These are phyloP conservation scores for Fennellomyces sp. DNA, from an alignment of 371 early-diverging fungal genomes.

Conservation along the genomic window DNA sequence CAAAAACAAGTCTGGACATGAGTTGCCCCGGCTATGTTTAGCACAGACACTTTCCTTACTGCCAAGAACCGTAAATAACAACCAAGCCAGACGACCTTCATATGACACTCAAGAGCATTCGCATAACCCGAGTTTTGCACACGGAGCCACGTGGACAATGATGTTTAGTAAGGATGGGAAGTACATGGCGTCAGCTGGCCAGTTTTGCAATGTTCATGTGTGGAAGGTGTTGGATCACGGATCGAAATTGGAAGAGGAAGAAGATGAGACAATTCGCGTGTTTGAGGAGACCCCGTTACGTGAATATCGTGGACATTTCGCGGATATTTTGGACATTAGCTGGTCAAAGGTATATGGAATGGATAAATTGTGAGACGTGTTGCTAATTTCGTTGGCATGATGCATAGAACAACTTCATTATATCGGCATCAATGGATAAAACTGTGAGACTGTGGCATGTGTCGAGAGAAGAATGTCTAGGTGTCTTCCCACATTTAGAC, in stretches of 20 bases:
- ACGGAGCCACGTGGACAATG: constrained; percentile 54
- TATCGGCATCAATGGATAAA: constrained; percentile 82
- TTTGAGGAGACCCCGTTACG: constrained; percentile 69
- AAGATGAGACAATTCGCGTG: constrained; percentile 46
- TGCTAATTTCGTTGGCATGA: not conserved
- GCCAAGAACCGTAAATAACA: not conserved
- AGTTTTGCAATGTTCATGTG: constrained; percentile 69
- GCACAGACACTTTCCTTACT: constrained; percentile 7
- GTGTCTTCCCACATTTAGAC: constrained; percentile 78
- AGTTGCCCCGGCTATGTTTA: constrained; percentile 1
- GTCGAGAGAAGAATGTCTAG: constrained; percentile 71
- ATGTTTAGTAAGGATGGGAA: constrained; percentile 77
- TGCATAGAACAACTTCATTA: constrained; percentile 70
- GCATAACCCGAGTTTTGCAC: not conserved
- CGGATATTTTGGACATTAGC: constrained; percentile 74
- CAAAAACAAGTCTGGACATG: constrained; percentile 9
- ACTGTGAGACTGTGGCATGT: constrained; percentile 87
- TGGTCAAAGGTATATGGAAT: constrained; percentile 70
- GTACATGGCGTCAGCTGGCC: constrained; percentile 80
- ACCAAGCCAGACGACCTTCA: constrained; percentile 10
- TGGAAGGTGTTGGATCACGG: constrained; percentile 60
- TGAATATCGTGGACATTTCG: constrained; percentile 70
- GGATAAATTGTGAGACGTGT: not conserved
- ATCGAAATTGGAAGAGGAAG: constrained; percentile 8
- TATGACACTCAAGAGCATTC: constrained; percentile 7